A percentile compares a stretch with the other conserved stretches of the same genome.
phyloP scores from a whole-genome alignment of 768 basidiomycete genomes.

The Collybia nuda region DNA sequence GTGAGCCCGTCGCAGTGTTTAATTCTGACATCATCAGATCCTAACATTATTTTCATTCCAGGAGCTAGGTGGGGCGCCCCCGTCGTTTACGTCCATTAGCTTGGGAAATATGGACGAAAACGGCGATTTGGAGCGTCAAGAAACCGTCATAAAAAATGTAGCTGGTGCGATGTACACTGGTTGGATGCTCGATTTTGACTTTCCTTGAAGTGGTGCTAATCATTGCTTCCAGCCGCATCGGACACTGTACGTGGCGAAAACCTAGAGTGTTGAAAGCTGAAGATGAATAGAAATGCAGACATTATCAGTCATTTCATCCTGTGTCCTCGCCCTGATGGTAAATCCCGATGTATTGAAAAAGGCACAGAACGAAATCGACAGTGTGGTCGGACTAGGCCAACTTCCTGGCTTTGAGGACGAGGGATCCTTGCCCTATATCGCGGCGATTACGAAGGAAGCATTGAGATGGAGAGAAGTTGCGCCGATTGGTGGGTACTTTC shows the following conservation, averaged over 20 bases:
- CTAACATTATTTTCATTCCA: neutral
- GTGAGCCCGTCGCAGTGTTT: neutral
- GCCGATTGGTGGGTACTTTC: constrained; percentile 16
- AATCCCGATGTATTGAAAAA: constrained; percentile 11
- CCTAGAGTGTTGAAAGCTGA: neutral
- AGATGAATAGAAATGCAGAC: neutral
- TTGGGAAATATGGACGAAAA: constrained; percentile 14
- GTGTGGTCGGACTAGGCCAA: constrained; percentile 20
- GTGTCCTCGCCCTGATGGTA: constrained; percentile 7
- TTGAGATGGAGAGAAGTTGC: constrained; percentile 14
- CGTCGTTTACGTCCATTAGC: constrained; percentile 16
- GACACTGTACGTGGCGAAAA: neutral
- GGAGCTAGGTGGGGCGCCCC: constrained; percentile 10
- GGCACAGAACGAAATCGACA: constrained; percentile 23
- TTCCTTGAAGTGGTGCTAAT: neutral
- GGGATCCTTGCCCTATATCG: constrained; percentile 18
- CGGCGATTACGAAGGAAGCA: constrained; percentile 13
- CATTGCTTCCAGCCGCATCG: neutral
- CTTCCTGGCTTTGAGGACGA: constrained; percentile 23
- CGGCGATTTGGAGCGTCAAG: constrained; percentile 11
- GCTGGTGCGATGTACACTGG: constrained; percentile 22
- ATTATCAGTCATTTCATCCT: constrained; percentile 1
- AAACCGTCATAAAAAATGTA: constrained; percentile 10
- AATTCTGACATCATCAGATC: constrained; percentile 21
- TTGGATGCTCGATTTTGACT: neutral